Evolutionary conservation across 345 rosid genomes (phyloP).

Genomic region (Eucalyptus albens): DNA sequence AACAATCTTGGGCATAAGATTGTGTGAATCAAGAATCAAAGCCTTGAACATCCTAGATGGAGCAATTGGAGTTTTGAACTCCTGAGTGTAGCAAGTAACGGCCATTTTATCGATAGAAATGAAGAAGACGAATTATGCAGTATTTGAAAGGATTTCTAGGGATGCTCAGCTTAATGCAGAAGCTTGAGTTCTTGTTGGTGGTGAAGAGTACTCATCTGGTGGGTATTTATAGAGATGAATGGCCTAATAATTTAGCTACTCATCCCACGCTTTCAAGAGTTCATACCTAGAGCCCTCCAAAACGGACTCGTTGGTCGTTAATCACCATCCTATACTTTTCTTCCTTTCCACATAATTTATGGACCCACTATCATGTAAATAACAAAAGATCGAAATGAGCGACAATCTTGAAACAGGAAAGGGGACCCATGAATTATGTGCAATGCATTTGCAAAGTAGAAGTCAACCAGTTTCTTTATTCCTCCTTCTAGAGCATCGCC

Average conservation of each 20-base stretch:
- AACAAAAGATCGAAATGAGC: too few relatives aligned
- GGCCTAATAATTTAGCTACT: not conserved
- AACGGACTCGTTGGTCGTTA: too few relatives aligned
- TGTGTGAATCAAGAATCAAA: not conserved
- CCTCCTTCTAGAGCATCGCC: too few relatives aligned
- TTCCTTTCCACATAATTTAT: too few relatives aligned
- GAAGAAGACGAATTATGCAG: not conserved
- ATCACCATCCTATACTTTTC: too few relatives aligned
- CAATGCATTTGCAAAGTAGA: too few relatives aligned
- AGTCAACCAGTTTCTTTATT: too few relatives aligned
- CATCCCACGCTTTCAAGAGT: too few relatives aligned
- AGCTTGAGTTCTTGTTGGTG: not conserved
- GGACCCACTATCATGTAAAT: too few relatives aligned
- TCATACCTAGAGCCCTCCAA: too few relatives aligned
- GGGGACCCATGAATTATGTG: too few relatives aligned
- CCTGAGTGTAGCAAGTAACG: not conserved
- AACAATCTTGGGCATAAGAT: not conserved
- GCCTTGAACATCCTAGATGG: slow-evolving; percentile 7
- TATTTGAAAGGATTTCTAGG: not conserved
- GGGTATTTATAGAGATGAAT: not conserved
- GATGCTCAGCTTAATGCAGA: not conserved
- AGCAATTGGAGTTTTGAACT: not conserved
- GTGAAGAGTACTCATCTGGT: not conserved
- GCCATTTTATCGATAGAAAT: not conserved
- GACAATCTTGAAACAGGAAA: too few relatives aligned